Conservation (phyloP, 108 stramenopile species). For the Nitzschia sp. region DNA sequence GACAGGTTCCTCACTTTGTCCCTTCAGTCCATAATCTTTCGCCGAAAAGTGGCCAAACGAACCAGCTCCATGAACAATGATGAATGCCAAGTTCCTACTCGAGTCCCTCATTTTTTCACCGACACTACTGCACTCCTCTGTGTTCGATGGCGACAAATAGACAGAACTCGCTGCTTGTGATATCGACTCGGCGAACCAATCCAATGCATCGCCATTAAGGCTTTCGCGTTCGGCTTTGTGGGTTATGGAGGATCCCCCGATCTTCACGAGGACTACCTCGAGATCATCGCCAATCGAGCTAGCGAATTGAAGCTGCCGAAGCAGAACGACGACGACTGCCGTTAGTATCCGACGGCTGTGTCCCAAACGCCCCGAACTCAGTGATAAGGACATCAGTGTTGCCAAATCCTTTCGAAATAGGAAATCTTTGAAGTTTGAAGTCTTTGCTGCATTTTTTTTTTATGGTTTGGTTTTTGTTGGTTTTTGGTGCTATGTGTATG, state of each 20-base stretch:
- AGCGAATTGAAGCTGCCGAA: too few species aligned
- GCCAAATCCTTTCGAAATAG: too few species aligned
- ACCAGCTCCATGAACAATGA: slow-evolving; percentile 81
- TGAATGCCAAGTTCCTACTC: slow-evolving; percentile 21
- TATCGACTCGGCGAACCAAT: slow-evolving; percentile 63
- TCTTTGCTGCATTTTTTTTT: too few species aligned
- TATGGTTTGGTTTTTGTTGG: too few species aligned
- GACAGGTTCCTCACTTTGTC: slow-evolving; percentile 40
- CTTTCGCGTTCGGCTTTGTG: slow-evolving; percentile 63
- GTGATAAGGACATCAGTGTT: too few species aligned
- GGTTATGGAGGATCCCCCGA: slow-evolving; percentile 84
- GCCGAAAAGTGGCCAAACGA: slow-evolving; percentile 82
- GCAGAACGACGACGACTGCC: too few species aligned
- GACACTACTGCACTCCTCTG: not conserved
- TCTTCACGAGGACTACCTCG: slow-evolving; percentile 63
- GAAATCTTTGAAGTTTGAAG: too few species aligned
- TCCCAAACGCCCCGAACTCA: too few species aligned
- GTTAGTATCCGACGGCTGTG: too few species aligned
- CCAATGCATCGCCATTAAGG: slow-evolving; percentile 42
- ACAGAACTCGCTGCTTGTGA: slow-evolving; percentile 13
- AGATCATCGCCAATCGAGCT: not conserved
- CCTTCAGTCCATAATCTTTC: slow-evolving; percentile 61
- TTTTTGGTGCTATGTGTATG: too few species aligned
- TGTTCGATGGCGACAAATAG: not conserved
- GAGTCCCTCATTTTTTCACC: not conserved